Evolutionary conservation across 257 asterid genomes (phyloP).

Genomic region (Solanum etuberosum): DNA sequence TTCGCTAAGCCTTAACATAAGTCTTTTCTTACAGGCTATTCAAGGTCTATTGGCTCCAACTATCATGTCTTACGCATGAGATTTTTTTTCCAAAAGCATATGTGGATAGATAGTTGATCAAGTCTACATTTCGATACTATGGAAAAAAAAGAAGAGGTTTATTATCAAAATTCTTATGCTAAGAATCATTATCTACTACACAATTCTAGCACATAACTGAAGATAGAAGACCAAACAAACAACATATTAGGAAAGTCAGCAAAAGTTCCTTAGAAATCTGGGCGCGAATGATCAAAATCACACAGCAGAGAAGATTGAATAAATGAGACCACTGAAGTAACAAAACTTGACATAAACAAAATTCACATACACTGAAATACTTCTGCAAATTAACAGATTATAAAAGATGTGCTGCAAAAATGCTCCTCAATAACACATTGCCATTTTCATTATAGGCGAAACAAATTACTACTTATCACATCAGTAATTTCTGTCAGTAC

Average conservation of each 20-base stretch:
- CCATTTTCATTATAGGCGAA: not conserved
- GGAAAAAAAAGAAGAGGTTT: not conserved
- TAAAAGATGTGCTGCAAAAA: not conserved
- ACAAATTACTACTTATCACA: not conserved
- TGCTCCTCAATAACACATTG: not conserved
- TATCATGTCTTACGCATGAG: not conserved
- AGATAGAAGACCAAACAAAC: not conserved
- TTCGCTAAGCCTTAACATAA: not conserved
- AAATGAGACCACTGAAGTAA: not conserved
- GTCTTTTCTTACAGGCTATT: not conserved
- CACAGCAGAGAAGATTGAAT: not conserved
- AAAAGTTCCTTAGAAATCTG: not conserved
- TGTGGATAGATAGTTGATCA: not conserved
- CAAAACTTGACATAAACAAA: not conserved
- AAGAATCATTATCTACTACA: not conserved
- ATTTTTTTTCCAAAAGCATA: not conserved
- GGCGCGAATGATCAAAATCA: not conserved
- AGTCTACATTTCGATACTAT: not conserved
- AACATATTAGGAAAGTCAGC: not conserved
- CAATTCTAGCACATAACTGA: not conserved
- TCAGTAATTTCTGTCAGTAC: not conserved
- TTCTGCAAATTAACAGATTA: not conserved
- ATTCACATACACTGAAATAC: not conserved
- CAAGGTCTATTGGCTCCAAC: not conserved
- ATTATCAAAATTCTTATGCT: not conserved